Evolutionary conservation across 805 yeast species (phyloP).

Genomic region (Nakazawaea sp.): DNA sequence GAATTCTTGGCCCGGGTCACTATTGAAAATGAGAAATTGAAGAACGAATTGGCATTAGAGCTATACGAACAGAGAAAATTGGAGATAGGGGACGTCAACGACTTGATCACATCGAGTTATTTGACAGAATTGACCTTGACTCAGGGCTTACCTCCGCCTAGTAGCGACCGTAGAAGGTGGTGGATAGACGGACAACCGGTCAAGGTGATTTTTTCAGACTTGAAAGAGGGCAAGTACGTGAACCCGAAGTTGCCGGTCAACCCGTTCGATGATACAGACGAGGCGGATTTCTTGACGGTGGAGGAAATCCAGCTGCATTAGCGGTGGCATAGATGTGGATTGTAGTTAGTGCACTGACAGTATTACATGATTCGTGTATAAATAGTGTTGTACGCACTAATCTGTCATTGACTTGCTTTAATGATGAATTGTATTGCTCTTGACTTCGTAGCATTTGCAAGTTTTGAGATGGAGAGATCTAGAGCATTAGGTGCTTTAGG

Average conservation of each 20-base stretch:
- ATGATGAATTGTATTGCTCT: no score
- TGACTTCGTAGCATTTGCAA: no score
- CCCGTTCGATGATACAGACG: constrained; percentile 57
- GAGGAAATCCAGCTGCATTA: not conserved
- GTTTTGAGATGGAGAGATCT: no score
- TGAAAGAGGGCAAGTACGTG: constrained; percentile 41
- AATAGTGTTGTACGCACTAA: no score
- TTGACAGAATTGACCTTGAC: constrained; percentile 20
- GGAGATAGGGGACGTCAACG: constrained; percentile 37
- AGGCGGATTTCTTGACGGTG: constrained; percentile 42
- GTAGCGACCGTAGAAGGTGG: constrained; percentile 80
- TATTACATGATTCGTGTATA: no score
- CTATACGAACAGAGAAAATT: constrained; percentile 44
- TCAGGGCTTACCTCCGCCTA: constrained; percentile 75
- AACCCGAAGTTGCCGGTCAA: constrained; percentile 69
- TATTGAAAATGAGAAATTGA: constrained; percentile 53
- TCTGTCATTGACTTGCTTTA: no score
- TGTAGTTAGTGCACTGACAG: no score
- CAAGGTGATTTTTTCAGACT: constrained; percentile 49
- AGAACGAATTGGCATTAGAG: constrained; percentile 42
- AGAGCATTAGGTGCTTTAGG: no score
- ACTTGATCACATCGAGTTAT: constrained; percentile 19
- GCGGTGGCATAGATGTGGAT: not conserved
- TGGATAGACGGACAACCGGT: constrained; percentile 83
- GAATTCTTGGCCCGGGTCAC: constrained; percentile 56